Evolutionary conservation across 2,329 filamentous ascomycete species (phyloP).

Genomic region (Eurotiales sp.): DNA sequence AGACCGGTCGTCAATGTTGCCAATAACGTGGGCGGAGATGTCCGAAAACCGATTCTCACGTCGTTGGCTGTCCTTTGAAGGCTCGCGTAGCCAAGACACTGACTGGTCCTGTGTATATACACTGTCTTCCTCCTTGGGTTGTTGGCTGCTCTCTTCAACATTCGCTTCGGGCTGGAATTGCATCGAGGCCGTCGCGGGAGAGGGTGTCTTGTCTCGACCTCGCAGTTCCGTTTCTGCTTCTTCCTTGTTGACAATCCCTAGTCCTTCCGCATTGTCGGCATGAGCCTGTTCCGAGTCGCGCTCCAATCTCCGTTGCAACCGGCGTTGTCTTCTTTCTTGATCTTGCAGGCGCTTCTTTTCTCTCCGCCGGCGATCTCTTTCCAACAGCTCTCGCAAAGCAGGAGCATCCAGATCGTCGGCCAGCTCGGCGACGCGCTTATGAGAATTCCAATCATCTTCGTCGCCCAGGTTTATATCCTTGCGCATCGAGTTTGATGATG

Average conservation of each 20-base stretch:
- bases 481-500: constrained; percentile 47
- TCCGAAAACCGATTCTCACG: constrained; percentile 23
- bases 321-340: constrained; percentile 56
- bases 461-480: constrained; percentile 53
- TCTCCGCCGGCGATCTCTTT: constrained; percentile 75
- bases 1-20: constrained; percentile 33
- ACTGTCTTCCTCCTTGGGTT: constrained; percentile 1
- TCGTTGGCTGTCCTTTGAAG: constrained; percentile 27
- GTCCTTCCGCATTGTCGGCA: constrained; percentile 3
- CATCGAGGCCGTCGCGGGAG: constrained; percentile 13
- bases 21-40: constrained; percentile 30
- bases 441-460: constrained; percentile 60
- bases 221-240: constrained; percentile 13
- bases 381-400: constrained; percentile 82
- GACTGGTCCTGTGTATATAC: constrained; percentile 12
- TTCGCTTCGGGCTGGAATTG: constrained; percentile 1
- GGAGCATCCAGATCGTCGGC: constrained; percentile 83
- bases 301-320: constrained; percentile 46
- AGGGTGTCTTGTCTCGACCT: constrained; percentile 15
- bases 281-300: constrained; percentile 49
- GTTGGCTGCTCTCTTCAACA: neutral
- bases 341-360: constrained; percentile 72
- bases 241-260: constrained; percentile 4
- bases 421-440: constrained; percentile 62
- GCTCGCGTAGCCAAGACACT: constrained; percentile 32